Evolutionary conservation across 75 land plant genomes (phyloP).

Genomic region (Picea glauca): DNA sequence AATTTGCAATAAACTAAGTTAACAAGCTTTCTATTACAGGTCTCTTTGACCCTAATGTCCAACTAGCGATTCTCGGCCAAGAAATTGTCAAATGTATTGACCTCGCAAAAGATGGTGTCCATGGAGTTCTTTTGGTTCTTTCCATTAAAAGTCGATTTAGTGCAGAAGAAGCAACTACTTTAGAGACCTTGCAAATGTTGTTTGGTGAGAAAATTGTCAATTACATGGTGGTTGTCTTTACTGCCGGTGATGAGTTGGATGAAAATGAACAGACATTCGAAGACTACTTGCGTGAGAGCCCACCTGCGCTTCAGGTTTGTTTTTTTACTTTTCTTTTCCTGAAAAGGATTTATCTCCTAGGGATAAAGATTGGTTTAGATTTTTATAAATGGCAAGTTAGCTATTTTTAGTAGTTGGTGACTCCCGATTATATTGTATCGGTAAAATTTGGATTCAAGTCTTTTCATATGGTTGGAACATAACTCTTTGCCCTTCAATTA

Average conservation of each 20-base stretch:
- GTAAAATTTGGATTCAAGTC: too few relatives aligned
- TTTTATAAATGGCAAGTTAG: too few relatives aligned
- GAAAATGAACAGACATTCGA: constrained; percentile 48
- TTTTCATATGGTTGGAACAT: too few relatives aligned
- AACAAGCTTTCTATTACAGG: constrained; percentile 24
- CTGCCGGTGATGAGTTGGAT: constrained; percentile 78
- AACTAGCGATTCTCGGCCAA: constrained; percentile 33
- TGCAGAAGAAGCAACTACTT: constrained; percentile 51
- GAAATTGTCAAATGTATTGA: constrained; percentile 68
- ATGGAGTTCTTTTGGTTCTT: constrained; percentile 60
- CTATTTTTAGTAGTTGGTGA: too few relatives aligned
- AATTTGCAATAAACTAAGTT: not conserved
- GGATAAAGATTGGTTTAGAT: too few relatives aligned
- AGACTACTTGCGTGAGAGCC: constrained; percentile 43
- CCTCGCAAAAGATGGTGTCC: constrained; percentile 65
- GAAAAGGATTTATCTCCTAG: not conserved
- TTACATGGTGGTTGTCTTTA: constrained; percentile 83
- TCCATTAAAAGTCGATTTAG: constrained; percentile 57
- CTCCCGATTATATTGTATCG: too few relatives aligned
- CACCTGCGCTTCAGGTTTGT: constrained; percentile 43
- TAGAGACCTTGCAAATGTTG: constrained; percentile 42
- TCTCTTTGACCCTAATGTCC: constrained; percentile 45
- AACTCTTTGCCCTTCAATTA: too few relatives aligned
- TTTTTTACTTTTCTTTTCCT: not conserved
- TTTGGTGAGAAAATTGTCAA: constrained; percentile 57